These are phyloP conservation scores for Actinomortierella wolfii DNA, from an alignment of 371 early-diverging fungal species.

Conservation along the genomic window DNA sequence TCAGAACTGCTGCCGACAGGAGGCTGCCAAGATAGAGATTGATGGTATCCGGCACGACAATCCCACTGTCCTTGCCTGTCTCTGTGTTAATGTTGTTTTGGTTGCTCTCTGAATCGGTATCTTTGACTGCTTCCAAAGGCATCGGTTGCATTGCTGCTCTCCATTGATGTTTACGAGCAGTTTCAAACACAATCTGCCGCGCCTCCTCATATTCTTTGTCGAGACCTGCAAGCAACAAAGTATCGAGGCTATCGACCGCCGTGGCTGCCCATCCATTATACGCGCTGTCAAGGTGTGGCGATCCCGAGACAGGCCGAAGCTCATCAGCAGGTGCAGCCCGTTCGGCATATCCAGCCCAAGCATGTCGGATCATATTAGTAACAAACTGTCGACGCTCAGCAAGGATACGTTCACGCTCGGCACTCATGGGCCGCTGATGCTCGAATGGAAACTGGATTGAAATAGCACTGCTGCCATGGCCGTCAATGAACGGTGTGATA, in stretches of 20 bases:
- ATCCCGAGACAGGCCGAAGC: slow-evolving; percentile 53
- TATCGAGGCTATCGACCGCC: slow-evolving; percentile 69
- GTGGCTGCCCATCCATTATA: slow-evolving; percentile 52
- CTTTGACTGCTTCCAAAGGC: too few relatives aligned
- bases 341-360: slow-evolving; percentile 60
- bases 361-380: slow-evolving; percentile 37
- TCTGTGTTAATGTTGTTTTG: background rate
- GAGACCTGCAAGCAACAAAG: slow-evolving; percentile 60
- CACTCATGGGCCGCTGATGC: background rate
- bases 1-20: slow-evolving; percentile 62
- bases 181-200: slow-evolving; percentile 48
- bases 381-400: slow-evolving; percentile 3
- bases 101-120: background rate
- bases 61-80: background rate
- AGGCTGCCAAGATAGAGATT: slow-evolving; percentile 77
- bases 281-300: slow-evolving; percentile 31
- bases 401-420: background rate
- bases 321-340: slow-evolving; percentile 67
- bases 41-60: slow-evolving; percentile 67
- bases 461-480: background rate
- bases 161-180: slow-evolving; percentile 29
- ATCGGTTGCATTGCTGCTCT: background rate
- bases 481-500: background rate
- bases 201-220: slow-evolving; percentile 56
- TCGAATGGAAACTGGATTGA: slow-evolving; percentile 15